A percentile compares a stretch with the other conserved stretches of the same genome.
Conservation (phyloP, 495 filamentous ascomycete species). For the Penicillium cataractarum region DNA sequence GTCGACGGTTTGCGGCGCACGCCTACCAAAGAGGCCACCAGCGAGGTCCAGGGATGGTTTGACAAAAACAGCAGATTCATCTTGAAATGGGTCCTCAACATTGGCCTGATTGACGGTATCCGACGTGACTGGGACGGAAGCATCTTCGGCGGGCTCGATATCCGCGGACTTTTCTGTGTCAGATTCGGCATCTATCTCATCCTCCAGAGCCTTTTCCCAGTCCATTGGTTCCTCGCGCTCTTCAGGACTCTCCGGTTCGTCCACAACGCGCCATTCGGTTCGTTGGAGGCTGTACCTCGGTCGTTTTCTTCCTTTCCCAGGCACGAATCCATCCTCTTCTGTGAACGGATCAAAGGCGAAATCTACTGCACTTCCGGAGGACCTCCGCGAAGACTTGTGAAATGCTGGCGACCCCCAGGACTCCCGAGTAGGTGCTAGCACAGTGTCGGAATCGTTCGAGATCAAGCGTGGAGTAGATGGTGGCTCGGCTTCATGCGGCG, state of each 20-base stretch:
- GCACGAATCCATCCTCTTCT: constrained; percentile 66
- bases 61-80: constrained; percentile 19
- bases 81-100: constrained; percentile 24
- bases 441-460: constrained; percentile 10
- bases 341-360: constrained; percentile 67
- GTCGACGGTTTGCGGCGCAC: constrained; percentile 7
- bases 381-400: constrained; percentile 63
- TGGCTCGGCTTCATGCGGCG: constrained; percentile 25
- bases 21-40: constrained; percentile 16
- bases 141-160: constrained; percentile 9
- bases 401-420: constrained; percentile 78
- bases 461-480: constrained; percentile 34
- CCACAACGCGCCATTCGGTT: constrained; percentile 70
- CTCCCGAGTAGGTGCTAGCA: constrained; percentile 3
- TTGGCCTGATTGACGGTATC: constrained; percentile 20
- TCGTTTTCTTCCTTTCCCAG: constrained; percentile 69
- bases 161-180: constrained; percentile 28
- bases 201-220: constrained; percentile 42
- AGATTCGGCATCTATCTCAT: constrained; percentile 30
- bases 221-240: constrained; percentile 44
- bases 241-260: constrained; percentile 66
- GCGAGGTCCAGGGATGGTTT: constrained; percentile 29
- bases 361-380: constrained; percentile 61
- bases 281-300: constrained; percentile 70
- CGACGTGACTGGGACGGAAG: constrained; percentile 19